These are phyloP conservation scores for Polyporus arcularius DNA, from an alignment of 768 basidiomycete species.

Conservation along the genomic window DNA sequence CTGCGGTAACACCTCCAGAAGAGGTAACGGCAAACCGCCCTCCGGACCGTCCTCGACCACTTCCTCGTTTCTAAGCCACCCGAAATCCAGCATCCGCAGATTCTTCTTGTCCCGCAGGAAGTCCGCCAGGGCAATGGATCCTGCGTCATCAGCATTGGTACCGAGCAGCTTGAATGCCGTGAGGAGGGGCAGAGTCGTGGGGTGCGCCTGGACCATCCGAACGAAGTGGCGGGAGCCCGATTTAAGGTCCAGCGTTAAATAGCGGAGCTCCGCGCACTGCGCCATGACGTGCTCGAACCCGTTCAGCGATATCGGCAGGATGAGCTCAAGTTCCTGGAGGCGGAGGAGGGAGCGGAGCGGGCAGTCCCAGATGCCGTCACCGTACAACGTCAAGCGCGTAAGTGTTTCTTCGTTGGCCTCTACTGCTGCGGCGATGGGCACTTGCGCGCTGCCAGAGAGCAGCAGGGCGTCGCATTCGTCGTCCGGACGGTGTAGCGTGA, in stretches of 20 bases:
- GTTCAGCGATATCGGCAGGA: neutral
- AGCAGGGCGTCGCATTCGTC: too few relatives aligned
- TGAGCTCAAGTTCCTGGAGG: slow-evolving; percentile 11
- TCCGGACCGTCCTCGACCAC: too few relatives aligned
- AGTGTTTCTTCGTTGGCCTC: neutral
- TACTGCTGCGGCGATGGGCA: neutral
- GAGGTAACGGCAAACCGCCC: neutral
- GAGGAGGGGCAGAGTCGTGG: slow-evolving; percentile 3
- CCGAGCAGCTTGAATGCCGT: slow-evolving; percentile 9
- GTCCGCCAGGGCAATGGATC: too few relatives aligned
- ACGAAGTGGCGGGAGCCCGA: neutral
- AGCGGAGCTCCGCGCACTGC: slow-evolving; percentile 8
- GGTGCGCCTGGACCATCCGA: neutral
- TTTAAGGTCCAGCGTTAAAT: neutral
- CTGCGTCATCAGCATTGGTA: too few relatives aligned
- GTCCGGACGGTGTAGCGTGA: neutral
- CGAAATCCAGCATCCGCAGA: too few relatives aligned
- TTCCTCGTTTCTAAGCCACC: too few relatives aligned
- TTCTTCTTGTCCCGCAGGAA: too few relatives aligned
- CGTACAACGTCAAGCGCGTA: neutral
- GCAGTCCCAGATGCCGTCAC: neutral
- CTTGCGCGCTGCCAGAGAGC: neutral
- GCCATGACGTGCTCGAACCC: slow-evolving; percentile 8
- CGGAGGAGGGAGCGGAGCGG: slow-evolving; percentile 2
- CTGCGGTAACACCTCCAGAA: neutral